Base-by-base conservation (phyloP, 108 stramenopile genomes). In the Skeletonema costatum region DNA sequence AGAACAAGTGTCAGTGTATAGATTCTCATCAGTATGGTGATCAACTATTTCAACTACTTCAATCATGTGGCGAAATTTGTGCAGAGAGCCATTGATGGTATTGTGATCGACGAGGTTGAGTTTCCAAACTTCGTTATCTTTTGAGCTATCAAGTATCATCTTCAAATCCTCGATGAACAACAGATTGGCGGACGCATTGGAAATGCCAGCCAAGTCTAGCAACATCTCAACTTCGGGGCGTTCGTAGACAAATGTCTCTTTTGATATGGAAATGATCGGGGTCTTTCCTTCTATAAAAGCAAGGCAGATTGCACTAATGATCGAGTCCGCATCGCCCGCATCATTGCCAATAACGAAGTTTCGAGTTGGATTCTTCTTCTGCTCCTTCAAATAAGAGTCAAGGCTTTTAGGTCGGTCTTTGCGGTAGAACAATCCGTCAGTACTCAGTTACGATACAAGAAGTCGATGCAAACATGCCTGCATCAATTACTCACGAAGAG, bases 301-400 rank as follows among this genome's bases (percentile, higher is more conserved):
- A 10, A 85, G 64, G 3, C 80, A 72, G 48, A 96, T 78, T 33
- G 95, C 88, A 63, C 87, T 88, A 42, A 96, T 41, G 48, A 96
- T 87, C 25, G 89, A 87, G 74, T 96, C 95, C 0, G 95, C 91
- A 83, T 96, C 95, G 31, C 90, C 95, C 16, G 95, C 95, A 75
- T 87, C 87, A 77, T 96, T 96, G 12, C 95, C 95, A 32, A 93
- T 85, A 0, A 87, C 81, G 19, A 93, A 9, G 33, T 84, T 88
- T 25, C 38, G 39, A 5, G 83, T 68, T 46, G 83, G 80, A 36
- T 78, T 84, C 1, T 31, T 3, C 69, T 79, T 78, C 42, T 50
- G 71, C 13, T 82, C 38, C 14, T 51, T 61, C 63, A 85, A 53
- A 38, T 77, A 83, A 0, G 72, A 33, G 39, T 65, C 68, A 21